Evolutionary conservation across 2,329 filamentous ascomycete genomes (phyloP), one percentile per base, ranked within the genome.

Genomic region (Chaetothyriales sp.): DNA sequence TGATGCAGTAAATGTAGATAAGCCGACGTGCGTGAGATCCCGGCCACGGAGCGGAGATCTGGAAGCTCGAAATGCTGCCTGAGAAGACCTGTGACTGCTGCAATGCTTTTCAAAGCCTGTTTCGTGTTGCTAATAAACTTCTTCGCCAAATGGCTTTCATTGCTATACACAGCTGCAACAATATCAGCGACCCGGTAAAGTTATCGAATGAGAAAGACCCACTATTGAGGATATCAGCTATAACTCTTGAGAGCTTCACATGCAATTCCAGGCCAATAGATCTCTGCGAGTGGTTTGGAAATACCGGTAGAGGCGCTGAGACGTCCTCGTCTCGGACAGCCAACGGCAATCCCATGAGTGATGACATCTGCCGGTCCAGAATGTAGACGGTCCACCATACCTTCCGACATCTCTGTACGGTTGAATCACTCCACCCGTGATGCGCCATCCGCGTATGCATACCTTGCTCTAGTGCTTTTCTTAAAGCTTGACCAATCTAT

Each of bases 361-460:
- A 74, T 1, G 73, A 74, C 68, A 77, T 75, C 56, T 77, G 70
- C 2, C 75, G 68, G 50, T 78, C 75, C 1, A 78, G 61, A 1
- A 77, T 66, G 43, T 76, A 77, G 0, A 76, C 66, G 0, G 76
- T 77, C 74, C 75, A 78, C 74, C 74, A 78, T 8, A 75, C 66
- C 33, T 69, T 70, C 1, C 73, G 71, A 49, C 70, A 73, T 48
- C 76, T 62, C 53, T 77, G 68, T 0, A 74, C 69, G 1, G 67
- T 57, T 0, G 59, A 54, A 1, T 70, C 67, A 0, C 70, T 69
- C 0, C 76, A 55, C 19, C 72, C 64, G 1, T 67, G 62, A 0
- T 65, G 63, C 0, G 69, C 70, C 72, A 77, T 75, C 25, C 76
- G 67, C 0, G 73, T 76, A 52, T 78, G 74, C 69, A 77, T 72